Percentiles rank a stretch among this genome's conserved stretches.
Conservation (phyloP, 768 basidiomycete species). For the Guyanaporus albipodus region DNA sequence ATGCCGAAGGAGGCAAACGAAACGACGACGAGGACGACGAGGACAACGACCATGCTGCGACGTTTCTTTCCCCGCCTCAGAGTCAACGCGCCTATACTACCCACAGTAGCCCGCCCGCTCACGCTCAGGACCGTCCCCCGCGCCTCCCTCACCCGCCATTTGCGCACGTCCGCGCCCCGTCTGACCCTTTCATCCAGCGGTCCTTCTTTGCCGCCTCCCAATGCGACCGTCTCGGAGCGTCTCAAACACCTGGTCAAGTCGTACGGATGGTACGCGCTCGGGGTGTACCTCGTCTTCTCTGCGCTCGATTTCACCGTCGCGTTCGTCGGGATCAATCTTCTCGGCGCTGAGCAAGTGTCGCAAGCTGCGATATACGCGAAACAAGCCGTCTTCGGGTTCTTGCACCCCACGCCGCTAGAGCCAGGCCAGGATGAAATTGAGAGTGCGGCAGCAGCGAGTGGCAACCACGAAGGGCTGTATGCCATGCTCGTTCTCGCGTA, state of each 20-base stretch:
- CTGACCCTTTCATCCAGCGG: conserved; percentile 33
- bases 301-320: conserved; percentile 80
- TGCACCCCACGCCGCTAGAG: conserved; percentile 55
- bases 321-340: conserved; percentile 77
- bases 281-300: conserved; percentile 75
- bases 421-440: conserved; percentile 67
- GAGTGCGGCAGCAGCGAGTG: conserved; percentile 27
- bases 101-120: conserved; percentile 36
- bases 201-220: conserved; percentile 38
- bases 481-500: conserved; percentile 93
- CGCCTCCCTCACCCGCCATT: conserved; percentile 36
- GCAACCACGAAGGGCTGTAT: conserved; percentile 72
- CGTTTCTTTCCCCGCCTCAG: conserved; percentile 44
- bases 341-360: conserved; percentile 89
- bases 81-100: conserved; percentile 44
- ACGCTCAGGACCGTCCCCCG: conserved; percentile 7
- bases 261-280: conserved; percentile 95
- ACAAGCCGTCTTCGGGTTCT: conserved; percentile 38
- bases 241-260: conserved; percentile 82
- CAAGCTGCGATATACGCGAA: conserved; percentile 59
- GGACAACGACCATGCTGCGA: conserved; percentile 29
- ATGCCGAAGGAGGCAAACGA: conserved; percentile 10
- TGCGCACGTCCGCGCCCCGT: conserved; percentile 47
- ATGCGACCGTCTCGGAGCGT: conserved; percentile 60
- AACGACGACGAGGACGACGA: background rate